Evolutionary conservation across 495 filamentous ascomycete species (phyloP).

Genomic region (Aspergillus ostianus): DNA sequence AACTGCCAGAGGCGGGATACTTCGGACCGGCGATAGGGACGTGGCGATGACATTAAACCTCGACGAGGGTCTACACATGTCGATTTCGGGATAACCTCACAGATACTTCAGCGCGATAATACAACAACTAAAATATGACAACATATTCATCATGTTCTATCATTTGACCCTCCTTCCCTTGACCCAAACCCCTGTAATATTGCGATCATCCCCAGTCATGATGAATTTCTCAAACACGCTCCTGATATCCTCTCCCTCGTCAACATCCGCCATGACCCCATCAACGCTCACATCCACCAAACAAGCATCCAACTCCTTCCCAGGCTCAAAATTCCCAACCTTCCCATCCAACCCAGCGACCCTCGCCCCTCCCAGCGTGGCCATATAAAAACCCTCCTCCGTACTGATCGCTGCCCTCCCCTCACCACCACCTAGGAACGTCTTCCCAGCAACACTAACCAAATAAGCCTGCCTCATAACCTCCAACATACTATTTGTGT

Average conservation of each 20-base stretch:
- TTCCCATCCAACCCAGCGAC: slow-evolving; percentile 55
- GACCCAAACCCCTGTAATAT: slow-evolving; percentile 58
- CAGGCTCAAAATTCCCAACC: slow-evolving; percentile 58
- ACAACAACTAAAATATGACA: no score
- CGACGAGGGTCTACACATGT: background rate
- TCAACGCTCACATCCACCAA: slow-evolving; percentile 42
- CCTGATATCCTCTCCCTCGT: slow-evolving; percentile 47
- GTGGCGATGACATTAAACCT: slow-evolving; percentile 28
- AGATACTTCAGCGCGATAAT: background rate
- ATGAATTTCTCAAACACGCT: slow-evolving; percentile 63
- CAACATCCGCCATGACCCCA: slow-evolving; percentile 51
- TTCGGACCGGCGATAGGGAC: slow-evolving; percentile 61
- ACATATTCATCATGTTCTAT: slow-evolving; percentile 27
- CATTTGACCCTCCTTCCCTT: slow-evolving; percentile 52
- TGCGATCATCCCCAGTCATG: slow-evolving; percentile 65
- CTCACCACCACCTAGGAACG: slow-evolving; percentile 40
- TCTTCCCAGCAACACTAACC: slow-evolving; percentile 56
- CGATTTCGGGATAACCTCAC: no score
- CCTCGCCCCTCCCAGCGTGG: slow-evolving; percentile 61
- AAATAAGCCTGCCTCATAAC: slow-evolving; percentile 60
- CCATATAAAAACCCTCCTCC: slow-evolving; percentile 57
- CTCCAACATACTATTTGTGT: slow-evolving; percentile 57
- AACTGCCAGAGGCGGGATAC: slow-evolving; percentile 43
- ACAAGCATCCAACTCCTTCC: slow-evolving; percentile 66
- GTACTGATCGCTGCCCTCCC: slow-evolving; percentile 48